phyloP scores from a whole-genome alignment of 805 yeast species.

The Kazachstania bromeliacearum region DNA sequence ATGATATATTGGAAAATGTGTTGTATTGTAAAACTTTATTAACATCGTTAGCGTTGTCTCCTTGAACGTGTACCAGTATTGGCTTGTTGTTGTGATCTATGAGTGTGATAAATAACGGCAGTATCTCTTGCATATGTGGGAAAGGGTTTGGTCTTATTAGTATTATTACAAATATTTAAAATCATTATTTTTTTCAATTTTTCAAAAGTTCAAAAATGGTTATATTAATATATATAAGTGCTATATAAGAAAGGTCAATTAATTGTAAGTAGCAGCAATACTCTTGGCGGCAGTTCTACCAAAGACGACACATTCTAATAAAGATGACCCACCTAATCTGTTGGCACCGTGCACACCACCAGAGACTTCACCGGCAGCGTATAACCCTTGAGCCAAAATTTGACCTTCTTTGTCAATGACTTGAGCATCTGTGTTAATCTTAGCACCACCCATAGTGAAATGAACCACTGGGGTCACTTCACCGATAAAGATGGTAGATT shows the following conservation, averaged over 20 bases:
- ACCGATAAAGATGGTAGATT: conserved; percentile 36
- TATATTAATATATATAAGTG: no score
- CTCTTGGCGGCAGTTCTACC: conserved; percentile 42
- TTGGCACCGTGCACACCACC: conserved; percentile 63
- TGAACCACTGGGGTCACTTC: conserved; percentile 54
- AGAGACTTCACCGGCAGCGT: conserved; percentile 58
- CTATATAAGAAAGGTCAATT: no score
- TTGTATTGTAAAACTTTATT: conserved; percentile 22
- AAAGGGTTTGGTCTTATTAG: no score
- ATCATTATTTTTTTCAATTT: no score
- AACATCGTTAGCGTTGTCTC: conserved; percentile 11
- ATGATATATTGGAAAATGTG: conserved; percentile 25
- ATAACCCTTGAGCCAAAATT: conserved; percentile 36
- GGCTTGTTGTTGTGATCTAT: conserved; percentile 22
- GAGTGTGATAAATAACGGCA: conserved; percentile 16
- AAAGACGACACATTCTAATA: conserved; percentile 53
- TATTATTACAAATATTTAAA: no score
- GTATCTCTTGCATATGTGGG: background rate
- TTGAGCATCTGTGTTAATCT: conserved; percentile 40
- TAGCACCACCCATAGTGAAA: conserved; percentile 61
- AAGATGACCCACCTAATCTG: conserved; percentile 50
- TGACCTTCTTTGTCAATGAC: conserved; percentile 31
- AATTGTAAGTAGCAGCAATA: conserved; percentile 9
- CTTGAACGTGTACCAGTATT: conserved; percentile 18
- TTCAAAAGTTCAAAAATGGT: no score